Percentiles rank a stretch among this genome's conserved stretches.
Conservation (phyloP, 768 basidiomycete genomes). For the Cyclocybe cylindracea region DNA sequence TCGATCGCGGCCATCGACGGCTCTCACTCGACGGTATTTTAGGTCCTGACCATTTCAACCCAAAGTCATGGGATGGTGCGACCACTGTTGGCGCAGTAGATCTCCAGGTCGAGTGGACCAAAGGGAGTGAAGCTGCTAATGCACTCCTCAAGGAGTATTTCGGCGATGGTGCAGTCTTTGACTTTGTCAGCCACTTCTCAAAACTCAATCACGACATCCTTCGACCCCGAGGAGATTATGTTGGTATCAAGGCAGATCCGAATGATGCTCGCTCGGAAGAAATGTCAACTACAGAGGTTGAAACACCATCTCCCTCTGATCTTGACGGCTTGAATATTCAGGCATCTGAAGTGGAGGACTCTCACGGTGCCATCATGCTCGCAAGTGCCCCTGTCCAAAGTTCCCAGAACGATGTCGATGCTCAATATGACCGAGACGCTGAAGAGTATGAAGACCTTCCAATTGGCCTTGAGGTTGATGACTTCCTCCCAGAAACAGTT, state of each 20-base stretch:
- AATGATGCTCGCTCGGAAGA: too few species aligned
- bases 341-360: too few species aligned
- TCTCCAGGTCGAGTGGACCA: neutral
- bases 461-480: neutral
- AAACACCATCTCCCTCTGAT: too few species aligned
- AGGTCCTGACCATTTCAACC: slow-evolving; percentile 23
- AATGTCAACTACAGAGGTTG: too few species aligned
- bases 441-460: slow-evolving; percentile 1
- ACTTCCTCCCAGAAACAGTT: neutral
- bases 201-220: slow-evolving; percentile 10
- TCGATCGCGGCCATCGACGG: slow-evolving; percentile 10
- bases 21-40: slow-evolving; percentile 3
- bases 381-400: too few species aligned
- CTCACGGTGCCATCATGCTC: too few species aligned
- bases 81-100: slow-evolving; percentile 13
- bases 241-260: slow-evolving; percentile 4
- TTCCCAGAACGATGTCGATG: too few species aligned
- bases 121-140: slow-evolving; percentile 6
- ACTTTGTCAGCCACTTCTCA: slow-evolving; percentile 11
- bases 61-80: slow-evolving; percentile 22
- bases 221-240: slow-evolving; percentile 10
- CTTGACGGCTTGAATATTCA: too few species aligned
- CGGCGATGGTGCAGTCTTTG: neutral
- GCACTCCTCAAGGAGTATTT: slow-evolving; percentile 3
- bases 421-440: neutral